Conservation (phyloP, 2,329 filamentous ascomycete genomes). For the Diaporthe sp. region DNA sequence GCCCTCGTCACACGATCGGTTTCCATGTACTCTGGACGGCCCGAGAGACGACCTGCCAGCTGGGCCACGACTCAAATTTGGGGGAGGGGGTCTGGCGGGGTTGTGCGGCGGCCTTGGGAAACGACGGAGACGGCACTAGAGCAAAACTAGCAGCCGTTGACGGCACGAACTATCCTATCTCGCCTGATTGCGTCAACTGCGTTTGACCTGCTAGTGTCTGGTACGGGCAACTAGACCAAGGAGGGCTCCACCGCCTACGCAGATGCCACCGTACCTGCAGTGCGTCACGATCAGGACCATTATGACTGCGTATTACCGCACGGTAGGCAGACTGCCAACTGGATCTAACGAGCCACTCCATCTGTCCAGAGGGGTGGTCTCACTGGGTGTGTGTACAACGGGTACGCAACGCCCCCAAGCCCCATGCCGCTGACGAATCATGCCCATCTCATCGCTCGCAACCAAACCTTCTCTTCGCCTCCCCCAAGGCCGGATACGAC, state of each 20-base stretch:
- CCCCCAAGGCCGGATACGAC: slow-evolving; percentile 27
- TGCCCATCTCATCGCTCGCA: slow-evolving; percentile 28
- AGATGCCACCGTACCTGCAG: slow-evolving; percentile 21
- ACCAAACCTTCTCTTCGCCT: slow-evolving; percentile 3
- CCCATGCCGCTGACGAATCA: slow-evolving; percentile 23
- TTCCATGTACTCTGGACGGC: slow-evolving; percentile 8
- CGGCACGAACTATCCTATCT: slow-evolving; percentile 25
- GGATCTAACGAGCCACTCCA: not conserved
- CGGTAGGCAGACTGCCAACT: not conserved
- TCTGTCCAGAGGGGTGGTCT: not conserved
- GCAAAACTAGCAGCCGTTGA: slow-evolving; percentile 31
- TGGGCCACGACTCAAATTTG: slow-evolving; percentile 16
- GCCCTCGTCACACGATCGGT: slow-evolving; percentile 25
- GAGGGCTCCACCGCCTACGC: slow-evolving; percentile 13
- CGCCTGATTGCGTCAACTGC: slow-evolving; percentile 27
- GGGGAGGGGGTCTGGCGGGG: not conserved
- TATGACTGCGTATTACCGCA: not conserved
- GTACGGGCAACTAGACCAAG: not conserved
- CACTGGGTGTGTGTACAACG: not conserved
- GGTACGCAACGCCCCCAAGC: not conserved
- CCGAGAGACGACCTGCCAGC: slow-evolving; percentile 4
- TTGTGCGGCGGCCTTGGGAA: slow-evolving; percentile 13
- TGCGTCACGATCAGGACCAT: not conserved
- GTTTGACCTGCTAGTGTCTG: slow-evolving; percentile 1
- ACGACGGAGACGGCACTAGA: slow-evolving; percentile 3